Conservation (phyloP, 2,329 filamentous ascomycete species). For the Akanthomyces uredinophilus region DNA sequence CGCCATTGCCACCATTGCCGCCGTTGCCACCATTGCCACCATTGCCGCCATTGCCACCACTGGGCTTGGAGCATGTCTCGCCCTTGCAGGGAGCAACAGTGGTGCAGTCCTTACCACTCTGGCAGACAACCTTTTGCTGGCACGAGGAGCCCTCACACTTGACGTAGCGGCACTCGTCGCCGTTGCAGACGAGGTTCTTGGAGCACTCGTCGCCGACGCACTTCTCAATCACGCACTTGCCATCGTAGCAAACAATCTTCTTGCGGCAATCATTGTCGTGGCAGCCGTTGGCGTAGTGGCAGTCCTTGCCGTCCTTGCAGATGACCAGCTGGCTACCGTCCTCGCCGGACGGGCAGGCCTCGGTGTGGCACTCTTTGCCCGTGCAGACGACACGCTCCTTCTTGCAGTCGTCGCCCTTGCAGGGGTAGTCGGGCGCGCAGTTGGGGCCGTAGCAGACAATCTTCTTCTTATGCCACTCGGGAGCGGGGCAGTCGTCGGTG, state of each 20-base stretch:
- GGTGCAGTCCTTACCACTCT: slow-evolving; percentile 22
- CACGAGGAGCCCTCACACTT: slow-evolving; percentile 27
- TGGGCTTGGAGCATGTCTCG: slow-evolving; percentile 16
- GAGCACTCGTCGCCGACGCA: slow-evolving; percentile 26
- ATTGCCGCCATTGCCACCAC: neutral
- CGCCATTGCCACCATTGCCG: neutral
- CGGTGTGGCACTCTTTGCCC: slow-evolving; percentile 24
- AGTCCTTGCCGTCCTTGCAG: slow-evolving; percentile 25
- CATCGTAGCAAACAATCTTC: slow-evolving; percentile 31
- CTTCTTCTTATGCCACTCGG: slow-evolving; percentile 27
- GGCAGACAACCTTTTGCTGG: slow-evolving; percentile 26
- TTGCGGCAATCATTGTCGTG: slow-evolving; percentile 23
- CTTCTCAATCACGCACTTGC: slow-evolving; percentile 26
- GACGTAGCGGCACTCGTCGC: slow-evolving; percentile 27
- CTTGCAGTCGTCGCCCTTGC: slow-evolving; percentile 23
- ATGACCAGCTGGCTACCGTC: slow-evolving; percentile 27
- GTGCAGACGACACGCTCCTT: slow-evolving; percentile 30
- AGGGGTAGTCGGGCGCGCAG: slow-evolving; percentile 27
- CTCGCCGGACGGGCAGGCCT: slow-evolving; percentile 22
- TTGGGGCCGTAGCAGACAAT: slow-evolving; percentile 31
- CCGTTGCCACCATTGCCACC: neutral
- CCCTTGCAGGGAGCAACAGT: slow-evolving; percentile 20
- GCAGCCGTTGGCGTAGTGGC: slow-evolving; percentile 23
- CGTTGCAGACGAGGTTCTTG: slow-evolving; percentile 31
- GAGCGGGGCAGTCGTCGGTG: slow-evolving; percentile 19